Base-by-base conservation (phyloP, 75 land plant genomes). In the Isoetes taiwanensis region DNA sequence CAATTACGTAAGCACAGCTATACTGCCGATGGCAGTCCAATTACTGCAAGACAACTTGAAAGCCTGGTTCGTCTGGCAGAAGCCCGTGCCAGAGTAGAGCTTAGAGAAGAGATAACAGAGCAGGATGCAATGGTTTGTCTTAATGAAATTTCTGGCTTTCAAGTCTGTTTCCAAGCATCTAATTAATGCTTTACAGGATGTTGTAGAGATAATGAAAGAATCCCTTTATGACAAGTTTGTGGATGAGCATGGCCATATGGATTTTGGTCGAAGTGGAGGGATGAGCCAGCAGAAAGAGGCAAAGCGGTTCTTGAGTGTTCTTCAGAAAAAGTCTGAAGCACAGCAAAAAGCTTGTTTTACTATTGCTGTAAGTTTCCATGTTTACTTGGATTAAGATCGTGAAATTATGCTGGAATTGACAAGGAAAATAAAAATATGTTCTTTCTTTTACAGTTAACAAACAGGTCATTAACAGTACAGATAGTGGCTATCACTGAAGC, bases 271-370 rank as follows among this genome's bases (percentile, higher is more conserved):
- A 25, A 85, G 91, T 76, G 91, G 96, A 28, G 96, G 96, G 19
- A 90, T 90, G 96, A 90, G 96, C 55, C 86, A 80, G 52, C 86
- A 90, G 63, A 90, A 82, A 56, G 83, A 90, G 63, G 81, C 80
- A 10, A 90, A 85, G 61, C 67, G 96, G 21, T 90, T 79, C 59
- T 38, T 90, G 30, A 72, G 72, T 67, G 80, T 76, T 56, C 79
- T 90, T 12, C 73, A 90, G 43, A 75, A 78, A 59, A 79, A 82
- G 65, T 80, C 91, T 48, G 87, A 83, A 52, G 53, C 74, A 64
- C 72, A 72, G 38, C 76, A 83, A 65, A 86, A 82, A 46, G 78
- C 76, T 64, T 59, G 78, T 43, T 90, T 82, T 60, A 57, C 83
- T 24, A 60, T 90, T 43, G 72, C 94, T 38, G 96, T 90, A 78